These are phyloP conservation scores for Magnolia kwangsiensis DNA, from an alignment of 164 flowering plant genomes.

Conservation along the genomic window DNA sequence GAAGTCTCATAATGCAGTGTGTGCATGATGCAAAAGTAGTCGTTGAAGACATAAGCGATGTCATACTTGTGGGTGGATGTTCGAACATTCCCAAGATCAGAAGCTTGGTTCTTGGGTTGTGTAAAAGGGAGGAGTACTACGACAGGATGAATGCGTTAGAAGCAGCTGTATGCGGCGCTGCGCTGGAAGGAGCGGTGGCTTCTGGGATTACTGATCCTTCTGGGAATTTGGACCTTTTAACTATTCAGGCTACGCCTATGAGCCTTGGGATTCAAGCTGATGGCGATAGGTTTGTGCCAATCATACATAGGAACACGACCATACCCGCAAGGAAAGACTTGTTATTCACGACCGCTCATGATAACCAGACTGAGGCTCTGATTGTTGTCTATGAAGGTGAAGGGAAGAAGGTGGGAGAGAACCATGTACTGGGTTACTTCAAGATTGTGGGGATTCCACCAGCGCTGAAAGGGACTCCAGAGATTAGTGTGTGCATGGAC, in stretches of 20 bases:
- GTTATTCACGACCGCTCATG: constrained; percentile 68
- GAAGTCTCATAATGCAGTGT: constrained; percentile 50
- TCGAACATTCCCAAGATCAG: constrained; percentile 71
- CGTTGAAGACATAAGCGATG: constrained; percentile 56
- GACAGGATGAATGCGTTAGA: constrained; percentile 62
- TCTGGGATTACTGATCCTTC: constrained; percentile 73
- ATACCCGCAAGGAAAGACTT: constrained; percentile 70
- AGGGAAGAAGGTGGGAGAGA: constrained; percentile 45
- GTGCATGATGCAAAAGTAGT: constrained; percentile 64
- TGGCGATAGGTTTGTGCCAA: constrained; percentile 54
- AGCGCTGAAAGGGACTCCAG: constrained; percentile 70
- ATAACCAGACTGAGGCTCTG: constrained; percentile 72
- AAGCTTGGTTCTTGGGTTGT: constrained; percentile 42
- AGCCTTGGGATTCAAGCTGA: constrained; percentile 67
- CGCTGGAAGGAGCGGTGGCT: constrained; percentile 90
- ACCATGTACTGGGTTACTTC: constrained; percentile 78
- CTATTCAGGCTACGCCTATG: constrained; percentile 75
- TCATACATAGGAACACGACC: constrained; percentile 62
- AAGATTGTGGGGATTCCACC: constrained; percentile 74
- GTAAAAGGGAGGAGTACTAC: constrained; percentile 45
- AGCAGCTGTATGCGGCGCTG: constrained; percentile 87
- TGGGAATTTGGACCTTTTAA: constrained; percentile 74
- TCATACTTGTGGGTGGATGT: constrained; percentile 88
- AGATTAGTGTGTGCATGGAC: constrained; percentile 84
- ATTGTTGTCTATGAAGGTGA: constrained; percentile 83